Evolutionary conservation across 1,139 yeast species (phyloP), one percentile per base, ranked within the genome.

Genomic region (Scheffersomyces parashehatae): DNA sequence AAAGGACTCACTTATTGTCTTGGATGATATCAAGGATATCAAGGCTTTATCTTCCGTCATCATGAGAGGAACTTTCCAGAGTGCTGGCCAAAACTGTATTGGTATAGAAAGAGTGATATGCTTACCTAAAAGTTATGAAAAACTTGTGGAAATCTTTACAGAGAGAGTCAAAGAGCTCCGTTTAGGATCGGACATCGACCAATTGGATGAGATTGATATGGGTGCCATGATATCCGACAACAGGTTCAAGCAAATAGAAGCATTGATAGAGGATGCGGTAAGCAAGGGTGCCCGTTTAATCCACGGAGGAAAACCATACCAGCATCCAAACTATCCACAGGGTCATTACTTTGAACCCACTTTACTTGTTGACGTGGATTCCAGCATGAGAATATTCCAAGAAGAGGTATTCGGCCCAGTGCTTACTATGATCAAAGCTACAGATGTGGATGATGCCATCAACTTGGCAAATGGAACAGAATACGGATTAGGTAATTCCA

Each of bases 31-130:
- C 33, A 68, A 76, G 52, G 76, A 81, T 49, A 52, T 82, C 34
- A 64, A 75, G 5, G 79, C 82, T 0, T 73, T 93, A 35, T 82
- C 96, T 0, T 88, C 97, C 5, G 83, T 89, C 28, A 77, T 93
- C 34, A 78, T 93, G 84, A 77, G 99, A 60, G 99, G 98, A 26
- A 85, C 97, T 0, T 93, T 90, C 70, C 99, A 93, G 67, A 87
- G 96, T 45, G 88, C 97, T 0, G 99, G 99, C 8, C 99, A 93
- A 64, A 93, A 93, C 62, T 93, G 99, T 68, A 93, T 93, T 60
- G 98, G 99, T 36, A 87, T 93, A 44, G 99, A 93, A 66, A 76
- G 99, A 50, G 96, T 93, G 3, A 85, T 93, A 49, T 89, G 90
- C 37, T 72, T 83, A 43, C 86, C 84, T 3, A 70, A 73, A 38